These are phyloP conservation scores for Collariella sp. DNA, from an alignment of 495 filamentous ascomycete species.

Conservation along the genomic window DNA sequence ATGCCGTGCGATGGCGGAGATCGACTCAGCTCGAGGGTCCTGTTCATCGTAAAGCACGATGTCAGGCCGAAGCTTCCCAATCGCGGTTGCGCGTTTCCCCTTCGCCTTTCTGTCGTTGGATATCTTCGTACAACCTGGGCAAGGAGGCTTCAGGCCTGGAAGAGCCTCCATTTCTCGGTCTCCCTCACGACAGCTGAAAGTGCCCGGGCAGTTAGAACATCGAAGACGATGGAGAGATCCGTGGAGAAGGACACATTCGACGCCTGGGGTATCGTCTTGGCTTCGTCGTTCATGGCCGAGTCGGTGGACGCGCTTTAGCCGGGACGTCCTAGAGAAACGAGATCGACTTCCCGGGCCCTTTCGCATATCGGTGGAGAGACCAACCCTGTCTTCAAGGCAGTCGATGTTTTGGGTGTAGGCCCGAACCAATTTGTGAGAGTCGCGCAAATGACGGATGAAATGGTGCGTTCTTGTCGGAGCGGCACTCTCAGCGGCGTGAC, in stretches of 20 bases:
- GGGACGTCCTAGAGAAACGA: constrained; percentile 3
- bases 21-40: constrained; percentile 11
- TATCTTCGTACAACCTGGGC: constrained; percentile 7
- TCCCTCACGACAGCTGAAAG: constrained; percentile 3
- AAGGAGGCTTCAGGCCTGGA: constrained; percentile 1
- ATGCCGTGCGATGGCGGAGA: constrained; percentile 12
- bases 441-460: constrained; percentile 7
- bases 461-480: constrained; percentile 7
- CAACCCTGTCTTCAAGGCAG: constrained; percentile 13
- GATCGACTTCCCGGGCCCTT: constrained; percentile 8
- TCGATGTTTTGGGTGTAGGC: constrained; percentile 16
- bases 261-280: constrained; percentile 2
- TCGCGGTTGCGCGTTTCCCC: constrained; percentile 11
- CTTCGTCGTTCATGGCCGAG: constrained; percentile 2
- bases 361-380: constrained; percentile 12
- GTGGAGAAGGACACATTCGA: constrained; percentile 14
- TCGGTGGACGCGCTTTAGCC: background rate
- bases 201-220: constrained; percentile 9
- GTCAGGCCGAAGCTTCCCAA: constrained; percentile 10
- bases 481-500: constrained; percentile 2
- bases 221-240: constrained; percentile 12
- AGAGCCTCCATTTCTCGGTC: constrained; percentile 12
- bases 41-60: constrained; percentile 13
- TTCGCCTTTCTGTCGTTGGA: constrained; percentile 9
- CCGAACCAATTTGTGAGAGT: constrained; percentile 11